Conservation (phyloP, 1,284 basidiomycete species). For the Pisolithus thermaeus region DNA sequence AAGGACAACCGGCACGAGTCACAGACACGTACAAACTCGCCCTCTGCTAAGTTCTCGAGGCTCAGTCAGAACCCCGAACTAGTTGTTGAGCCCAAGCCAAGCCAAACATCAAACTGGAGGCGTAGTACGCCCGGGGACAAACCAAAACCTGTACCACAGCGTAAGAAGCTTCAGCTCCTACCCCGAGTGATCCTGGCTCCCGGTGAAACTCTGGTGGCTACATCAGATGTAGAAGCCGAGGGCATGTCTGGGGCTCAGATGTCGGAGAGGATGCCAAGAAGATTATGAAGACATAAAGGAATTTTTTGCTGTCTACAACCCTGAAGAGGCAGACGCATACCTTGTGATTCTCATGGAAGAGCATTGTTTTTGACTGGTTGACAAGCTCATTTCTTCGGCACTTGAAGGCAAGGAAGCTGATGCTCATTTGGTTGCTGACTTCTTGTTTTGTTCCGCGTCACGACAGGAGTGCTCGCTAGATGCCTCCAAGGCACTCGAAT, state of each 20-base stretch:
- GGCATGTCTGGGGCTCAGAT: conserved; percentile 45
- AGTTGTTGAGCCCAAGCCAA: too few relatives aligned
- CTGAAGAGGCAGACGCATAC: conserved; percentile 85
- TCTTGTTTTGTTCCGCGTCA: too few relatives aligned
- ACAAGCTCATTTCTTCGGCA: too few relatives aligned
- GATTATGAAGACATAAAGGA: conserved; percentile 81
- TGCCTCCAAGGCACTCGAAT: conserved; percentile 78
- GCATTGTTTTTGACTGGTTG: too few relatives aligned
- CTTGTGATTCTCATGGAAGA: conserved; percentile 70
- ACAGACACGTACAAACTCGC: conserved; percentile 24
- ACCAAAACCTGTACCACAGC: too few relatives aligned
- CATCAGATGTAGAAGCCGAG: conserved; percentile 44
- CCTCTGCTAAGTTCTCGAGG: neutral
- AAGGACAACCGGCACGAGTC: conserved; percentile 63
- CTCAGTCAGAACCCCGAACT: neutral
- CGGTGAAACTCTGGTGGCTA: conserved; percentile 42
- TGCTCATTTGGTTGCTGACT: too few relatives aligned
- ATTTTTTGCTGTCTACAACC: conserved; percentile 68
- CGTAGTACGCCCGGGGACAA: too few relatives aligned
- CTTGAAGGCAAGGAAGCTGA: too few relatives aligned
- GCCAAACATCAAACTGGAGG: too few relatives aligned
- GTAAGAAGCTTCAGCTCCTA: conserved; percentile 49
- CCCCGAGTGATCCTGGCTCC: conserved; percentile 41
- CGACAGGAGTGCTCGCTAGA: too few relatives aligned
- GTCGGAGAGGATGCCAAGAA: conserved; percentile 69